Base-by-base conservation (phyloP, 75 land plant species). In the Selaginella tamariscina region DNA sequence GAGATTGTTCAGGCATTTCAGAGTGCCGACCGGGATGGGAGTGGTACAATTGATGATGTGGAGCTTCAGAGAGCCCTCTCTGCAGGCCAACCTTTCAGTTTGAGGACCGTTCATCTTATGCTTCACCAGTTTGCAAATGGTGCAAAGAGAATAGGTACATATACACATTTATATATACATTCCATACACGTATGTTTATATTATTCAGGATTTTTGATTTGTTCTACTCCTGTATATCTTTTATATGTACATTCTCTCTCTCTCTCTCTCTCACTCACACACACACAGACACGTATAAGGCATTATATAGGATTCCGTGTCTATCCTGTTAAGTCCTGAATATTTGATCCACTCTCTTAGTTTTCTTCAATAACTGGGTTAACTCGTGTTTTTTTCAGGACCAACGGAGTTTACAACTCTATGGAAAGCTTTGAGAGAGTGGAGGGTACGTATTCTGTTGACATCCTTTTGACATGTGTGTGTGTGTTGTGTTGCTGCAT, bases 21-120 rank as follows among this genome's bases (percentile, higher is more conserved):
- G 76, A 54, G 70, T 31, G 89, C 82, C 13, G 97, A 91, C 69
- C 71, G 49, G 39, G 97, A 91, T 73, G 77, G 85, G 31, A 88
- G 89, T 56, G 97, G 97, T 8, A 66, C 82, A 32, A 91, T 91
- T 24, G 94, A 91, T 56, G 94, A 86, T 33, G 78, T 77, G 76
- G 97, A 91, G 85, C 65, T 91, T 68, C 87, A 84, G 68, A 30
- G 72, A 29, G 84, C 84, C 31, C 70, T 91, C 0, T 83, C 87
- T 2, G 65, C 83, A 0, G 75, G 75, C 33, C 88, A 85, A 79
- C 68, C 77, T 31, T 91, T 88, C 68, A 84, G 94, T 73, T 27
- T 84, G 8, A 64, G 97, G 31, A 91, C 97, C 9, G 94, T 91
- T 24, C 93, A 80, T 68, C 83, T 88, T 29, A 81, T 87, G 65